Evolutionary conservation across 2,329 filamentous ascomycete species (phyloP), one percentile per base, ranked within the genome.

Genomic region (Thielaviopsis musarum): DNA sequence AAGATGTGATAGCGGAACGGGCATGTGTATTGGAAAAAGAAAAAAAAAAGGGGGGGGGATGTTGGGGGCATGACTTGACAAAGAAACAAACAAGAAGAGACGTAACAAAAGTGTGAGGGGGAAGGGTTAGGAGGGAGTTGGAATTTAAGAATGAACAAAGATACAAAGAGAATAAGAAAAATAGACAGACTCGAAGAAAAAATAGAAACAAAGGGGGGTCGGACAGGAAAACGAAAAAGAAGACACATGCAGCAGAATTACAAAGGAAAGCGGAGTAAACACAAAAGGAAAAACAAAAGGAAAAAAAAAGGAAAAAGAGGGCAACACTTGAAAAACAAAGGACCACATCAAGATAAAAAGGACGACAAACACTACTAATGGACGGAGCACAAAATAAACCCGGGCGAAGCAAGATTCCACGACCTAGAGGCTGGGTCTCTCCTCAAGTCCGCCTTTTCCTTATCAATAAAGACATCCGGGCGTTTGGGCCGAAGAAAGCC

Each of bases 271-370:
- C 56, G 30, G 28, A 26, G 41, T 51, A 58, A 57, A 52, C 41
- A 26, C 45, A 28, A 61, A 22, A 21, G 22, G 19, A 45, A 22
- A 41, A 52, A 30, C 4, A 26, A 38, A 7, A 38, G 28, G 19
- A n/a, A 24, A 57, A 57, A 24, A n/a, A 26, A 9, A 56, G 52
- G 54, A 52, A 15, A 60, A 56, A 41, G 41, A 21, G 28, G 48
- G 13, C 6, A 38, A 55, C 58, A 48, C 13, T n/a, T 19, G 28
- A 52, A 56, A 51, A 59, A 48, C 12, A 55, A 61, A 51, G 19
- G 54, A 56, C 30, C 22, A 61, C 52, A 54, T 58, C 56, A 52
- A 52, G 38, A 54, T 19, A 55, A 45, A 54, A 17, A 49, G 49
- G 21, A 57, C 24, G 34, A 30, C 24, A 59, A 26, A 24, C 9